Conservation (phyloP, 108 stramenopile species). For the Cylindrotheca fusiformis region DNA sequence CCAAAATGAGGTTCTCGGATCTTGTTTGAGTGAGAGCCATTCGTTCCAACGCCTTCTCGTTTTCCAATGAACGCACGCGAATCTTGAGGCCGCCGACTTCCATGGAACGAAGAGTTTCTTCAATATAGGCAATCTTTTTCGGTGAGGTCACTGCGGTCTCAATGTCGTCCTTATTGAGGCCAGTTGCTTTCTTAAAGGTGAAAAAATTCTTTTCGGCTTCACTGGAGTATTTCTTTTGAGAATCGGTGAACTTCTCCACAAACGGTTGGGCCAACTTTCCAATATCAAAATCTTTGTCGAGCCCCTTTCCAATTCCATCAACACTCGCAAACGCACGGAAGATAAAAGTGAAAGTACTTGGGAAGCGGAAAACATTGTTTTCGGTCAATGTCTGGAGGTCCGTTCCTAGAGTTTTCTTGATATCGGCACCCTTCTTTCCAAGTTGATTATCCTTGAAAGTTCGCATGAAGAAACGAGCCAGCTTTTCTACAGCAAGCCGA, state of each 20-base stretch:
- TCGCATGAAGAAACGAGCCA: slow-evolving; percentile 93
- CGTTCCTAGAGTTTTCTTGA: slow-evolving; percentile 81
- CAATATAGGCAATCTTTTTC: slow-evolving; percentile 86
- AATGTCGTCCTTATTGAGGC: slow-evolving; percentile 76
- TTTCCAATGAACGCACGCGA: slow-evolving; percentile 90
- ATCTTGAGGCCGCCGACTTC: slow-evolving; percentile 90
- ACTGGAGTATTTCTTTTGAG: slow-evolving; percentile 61
- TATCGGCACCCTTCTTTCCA: slow-evolving; percentile 75
- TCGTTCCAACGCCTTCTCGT: slow-evolving; percentile 87
- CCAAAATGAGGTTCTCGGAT: slow-evolving; percentile 74
- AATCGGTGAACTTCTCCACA: slow-evolving; percentile 86
- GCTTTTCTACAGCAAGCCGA: slow-evolving; percentile 91
- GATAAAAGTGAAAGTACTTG: slow-evolving; percentile 96
- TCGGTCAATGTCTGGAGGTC: slow-evolving; percentile 86
- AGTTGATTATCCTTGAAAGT: slow-evolving; percentile 90
- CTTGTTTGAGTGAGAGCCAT: slow-evolving; percentile 77
- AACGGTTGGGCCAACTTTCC: slow-evolving; percentile 93
- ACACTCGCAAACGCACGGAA: slow-evolving; percentile 96
- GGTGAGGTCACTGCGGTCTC: slow-evolving; percentile 76
- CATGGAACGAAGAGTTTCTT: slow-evolving; percentile 85
- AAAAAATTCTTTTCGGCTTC: slow-evolving; percentile 67
- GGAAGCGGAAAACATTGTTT: slow-evolving; percentile 89
- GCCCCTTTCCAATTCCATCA: slow-evolving; percentile 96
- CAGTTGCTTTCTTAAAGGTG: slow-evolving; percentile 80
- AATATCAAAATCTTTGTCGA: slow-evolving; percentile 86